phyloP scores from a whole-genome alignment of 306 rosid species.

The Biancaea sappan region DNA sequence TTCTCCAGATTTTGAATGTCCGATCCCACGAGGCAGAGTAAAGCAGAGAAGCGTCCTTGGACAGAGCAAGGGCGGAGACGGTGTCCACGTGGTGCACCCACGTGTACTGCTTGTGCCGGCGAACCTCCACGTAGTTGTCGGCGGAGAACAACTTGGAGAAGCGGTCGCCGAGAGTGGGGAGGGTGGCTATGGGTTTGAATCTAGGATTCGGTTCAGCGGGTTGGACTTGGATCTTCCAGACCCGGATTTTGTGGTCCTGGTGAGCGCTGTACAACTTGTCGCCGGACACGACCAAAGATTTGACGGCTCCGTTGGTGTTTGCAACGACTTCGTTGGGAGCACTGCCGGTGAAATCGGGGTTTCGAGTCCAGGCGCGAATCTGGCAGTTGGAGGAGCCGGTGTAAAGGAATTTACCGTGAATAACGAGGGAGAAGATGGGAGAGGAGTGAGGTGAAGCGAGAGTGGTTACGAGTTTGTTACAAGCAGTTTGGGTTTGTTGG shows the following conservation, averaged over 20 bases:
- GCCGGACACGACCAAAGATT: conserved; percentile 43
- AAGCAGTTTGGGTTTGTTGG: not conserved
- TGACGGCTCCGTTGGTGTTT: conserved; percentile 39
- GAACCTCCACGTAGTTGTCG: conserved; percentile 54
- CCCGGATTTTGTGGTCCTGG: conserved; percentile 74
- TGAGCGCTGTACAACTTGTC: conserved; percentile 61
- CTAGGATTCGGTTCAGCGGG: not conserved
- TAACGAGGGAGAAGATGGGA: conserved; percentile 49
- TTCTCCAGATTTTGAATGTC: conserved; percentile 70
- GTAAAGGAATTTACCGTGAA: conserved; percentile 49
- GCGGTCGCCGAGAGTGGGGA: conserved; percentile 63
- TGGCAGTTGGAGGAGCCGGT: conserved; percentile 52
- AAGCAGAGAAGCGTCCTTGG: conserved; percentile 50
- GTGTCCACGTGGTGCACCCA: conserved; percentile 81
- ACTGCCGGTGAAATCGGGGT: conserved; percentile 2
- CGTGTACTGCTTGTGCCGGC: conserved; percentile 65
- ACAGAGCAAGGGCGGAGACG: conserved; percentile 60
- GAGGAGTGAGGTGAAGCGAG: conserved; percentile 47
- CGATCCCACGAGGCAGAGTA: conserved; percentile 86
- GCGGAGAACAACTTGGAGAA: conserved; percentile 41
- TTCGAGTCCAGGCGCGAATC: conserved; percentile 35
- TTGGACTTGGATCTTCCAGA: conserved; percentile 52
- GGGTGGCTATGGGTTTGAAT: conserved; percentile 52
- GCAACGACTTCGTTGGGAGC: conserved; percentile 16
- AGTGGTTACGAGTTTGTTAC: conserved; percentile 44